These are phyloP conservation scores for Paspalum notatum DNA, from an alignment of 176 grass and related monocot genomes.

Conservation along the genomic window DNA sequence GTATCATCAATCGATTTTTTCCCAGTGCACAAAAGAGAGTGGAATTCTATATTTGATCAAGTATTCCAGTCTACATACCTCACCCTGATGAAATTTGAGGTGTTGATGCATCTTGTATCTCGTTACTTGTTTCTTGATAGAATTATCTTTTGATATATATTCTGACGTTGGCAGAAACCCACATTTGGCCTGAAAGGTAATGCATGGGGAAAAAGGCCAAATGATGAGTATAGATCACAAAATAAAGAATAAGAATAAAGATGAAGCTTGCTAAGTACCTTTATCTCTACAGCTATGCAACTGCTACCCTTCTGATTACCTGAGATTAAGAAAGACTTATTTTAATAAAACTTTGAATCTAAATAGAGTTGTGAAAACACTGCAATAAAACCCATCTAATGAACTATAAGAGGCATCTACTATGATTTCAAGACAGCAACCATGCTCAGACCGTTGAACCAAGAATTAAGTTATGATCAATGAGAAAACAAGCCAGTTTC, in stretches of 20 bases:
- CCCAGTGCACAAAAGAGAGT: neutral
- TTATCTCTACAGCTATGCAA: slow-evolving; percentile 94
- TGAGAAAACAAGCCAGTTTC: neutral
- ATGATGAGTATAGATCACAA: slow-evolving; percentile 20
- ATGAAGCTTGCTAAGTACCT: slow-evolving; percentile 59
- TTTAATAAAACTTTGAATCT: slow-evolving; percentile 18
- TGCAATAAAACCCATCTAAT: slow-evolving; percentile 23
- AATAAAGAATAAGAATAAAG: slow-evolving; percentile 34
- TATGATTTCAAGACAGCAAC: slow-evolving; percentile 4
- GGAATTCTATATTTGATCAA: slow-evolving; percentile 16
- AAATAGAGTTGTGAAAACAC: slow-evolving; percentile 21
- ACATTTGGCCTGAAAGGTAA: slow-evolving; percentile 76
- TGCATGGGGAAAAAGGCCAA: slow-evolving; percentile 2
- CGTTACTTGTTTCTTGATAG: slow-evolving; percentile 84
- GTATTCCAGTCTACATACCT: slow-evolving; percentile 52
- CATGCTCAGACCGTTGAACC: neutral
- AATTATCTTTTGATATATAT: slow-evolving; percentile 78
- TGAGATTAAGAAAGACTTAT: slow-evolving; percentile 42
- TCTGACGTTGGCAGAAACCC: slow-evolving; percentile 91
- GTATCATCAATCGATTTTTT: slow-evolving; percentile 13
- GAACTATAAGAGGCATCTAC: neutral
- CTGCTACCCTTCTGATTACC: slow-evolving; percentile 54
- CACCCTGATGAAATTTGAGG: slow-evolving; percentile 69
- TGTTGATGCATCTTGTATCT: slow-evolving; percentile 94
- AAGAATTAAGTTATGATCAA: slow-evolving; percentile 7